These are phyloP conservation scores for Ilyonectria robusta DNA, from an alignment of 2,329 filamentous ascomycete genomes.

Conservation along the genomic window DNA sequence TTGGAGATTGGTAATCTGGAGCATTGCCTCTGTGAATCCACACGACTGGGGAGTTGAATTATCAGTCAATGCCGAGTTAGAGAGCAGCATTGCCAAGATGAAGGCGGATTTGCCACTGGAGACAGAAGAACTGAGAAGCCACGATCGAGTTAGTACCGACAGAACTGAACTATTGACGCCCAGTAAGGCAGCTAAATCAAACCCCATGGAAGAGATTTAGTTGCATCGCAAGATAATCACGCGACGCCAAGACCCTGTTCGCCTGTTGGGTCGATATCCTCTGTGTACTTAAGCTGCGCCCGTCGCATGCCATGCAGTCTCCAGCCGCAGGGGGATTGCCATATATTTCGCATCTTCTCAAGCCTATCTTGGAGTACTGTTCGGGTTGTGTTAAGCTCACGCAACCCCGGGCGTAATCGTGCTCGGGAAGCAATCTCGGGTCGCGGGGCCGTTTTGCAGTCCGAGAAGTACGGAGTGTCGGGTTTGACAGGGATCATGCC, in stretches of 20 bases:
- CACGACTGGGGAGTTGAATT: too few relatives aligned
- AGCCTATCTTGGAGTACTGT: background rate
- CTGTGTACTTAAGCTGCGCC: background rate
- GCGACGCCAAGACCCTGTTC: background rate
- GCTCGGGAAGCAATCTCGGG: constrained; percentile 22
- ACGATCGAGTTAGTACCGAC: too few relatives aligned
- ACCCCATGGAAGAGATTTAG: background rate
- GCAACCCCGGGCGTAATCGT: constrained; percentile 3
- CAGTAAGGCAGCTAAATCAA: background rate
- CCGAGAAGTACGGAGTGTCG: constrained; percentile 13
- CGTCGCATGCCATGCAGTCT: background rate
- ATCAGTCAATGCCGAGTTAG: too few relatives aligned
- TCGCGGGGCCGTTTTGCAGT: constrained; percentile 21
- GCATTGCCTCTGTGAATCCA: too few relatives aligned
- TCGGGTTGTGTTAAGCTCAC: background rate
- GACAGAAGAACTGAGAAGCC: too few relatives aligned
- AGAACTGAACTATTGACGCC: too few relatives aligned
- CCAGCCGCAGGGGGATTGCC: background rate
- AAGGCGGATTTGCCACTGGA: too few relatives aligned
- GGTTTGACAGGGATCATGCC: background rate
- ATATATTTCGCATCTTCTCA: background rate
- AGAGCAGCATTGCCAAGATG: too few relatives aligned
- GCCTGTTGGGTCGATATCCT: background rate
- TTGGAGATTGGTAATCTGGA: too few relatives aligned
- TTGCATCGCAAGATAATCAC: background rate